These are phyloP conservation scores for Naganishia sp. DNA, from an alignment of 1,284 basidiomycete genomes.

Conservation along the genomic window DNA sequence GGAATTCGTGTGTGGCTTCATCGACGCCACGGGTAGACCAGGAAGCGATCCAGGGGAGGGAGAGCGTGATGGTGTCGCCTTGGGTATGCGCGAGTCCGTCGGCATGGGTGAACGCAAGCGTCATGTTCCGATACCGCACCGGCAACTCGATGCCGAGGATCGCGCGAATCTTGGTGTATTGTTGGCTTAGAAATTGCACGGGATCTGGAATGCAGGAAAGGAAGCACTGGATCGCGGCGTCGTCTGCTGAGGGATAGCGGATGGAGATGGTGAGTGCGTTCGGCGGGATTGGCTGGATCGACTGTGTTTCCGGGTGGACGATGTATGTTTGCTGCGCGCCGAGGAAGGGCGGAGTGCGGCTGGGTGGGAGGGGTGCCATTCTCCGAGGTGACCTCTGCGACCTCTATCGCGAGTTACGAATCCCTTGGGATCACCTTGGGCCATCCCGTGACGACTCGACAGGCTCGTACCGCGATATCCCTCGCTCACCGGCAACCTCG, in stretches of 20 bases:
- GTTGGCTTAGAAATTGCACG: not conserved
- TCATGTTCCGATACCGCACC: conserved; percentile 14
- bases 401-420: no score
- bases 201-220: conserved; percentile 13
- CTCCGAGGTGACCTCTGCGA: no score
- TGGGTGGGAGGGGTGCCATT: not conserved
- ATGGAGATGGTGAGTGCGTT: conserved; percentile 2
- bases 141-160: not conserved
- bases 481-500: not conserved
- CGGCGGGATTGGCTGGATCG: conserved; percentile 1
- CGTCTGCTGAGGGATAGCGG: not conserved
- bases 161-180: not conserved
- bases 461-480: no score
- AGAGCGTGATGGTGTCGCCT: conserved; percentile 25
- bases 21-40: conserved; percentile 6
- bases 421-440: no score
- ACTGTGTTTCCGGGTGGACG: conserved; percentile 1
- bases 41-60: conserved; percentile 26
- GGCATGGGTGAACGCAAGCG: not conserved
- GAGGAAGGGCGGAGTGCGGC: not conserved
- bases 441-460: no score
- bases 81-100: conserved; percentile 31
- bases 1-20: conserved; percentile 24
- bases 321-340: conserved; percentile 14
- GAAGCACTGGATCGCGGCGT: conserved; percentile 4